Evolutionary conservation across 352 stramenopile genomes (phyloP).

Genomic region (Phytophthora tubulina): DNA sequence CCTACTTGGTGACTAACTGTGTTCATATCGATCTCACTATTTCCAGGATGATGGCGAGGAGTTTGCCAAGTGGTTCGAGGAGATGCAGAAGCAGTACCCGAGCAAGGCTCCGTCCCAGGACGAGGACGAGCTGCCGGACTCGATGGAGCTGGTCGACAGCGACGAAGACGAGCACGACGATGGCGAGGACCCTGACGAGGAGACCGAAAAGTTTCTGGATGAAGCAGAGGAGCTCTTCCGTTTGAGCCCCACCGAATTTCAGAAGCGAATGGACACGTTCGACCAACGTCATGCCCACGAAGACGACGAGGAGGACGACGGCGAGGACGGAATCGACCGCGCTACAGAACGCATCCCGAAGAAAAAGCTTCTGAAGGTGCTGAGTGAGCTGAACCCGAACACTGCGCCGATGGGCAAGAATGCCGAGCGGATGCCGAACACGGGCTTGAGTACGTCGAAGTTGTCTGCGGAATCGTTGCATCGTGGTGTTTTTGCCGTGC

Average conservation of each 20-base stretch:
- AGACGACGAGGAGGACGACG: slow-evolving; percentile 39
- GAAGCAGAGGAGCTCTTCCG: slow-evolving; percentile 78
- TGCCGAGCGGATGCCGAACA: slow-evolving; percentile 53
- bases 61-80: slow-evolving; percentile 55
- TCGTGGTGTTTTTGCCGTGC: slow-evolving; percentile 1
- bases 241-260: slow-evolving; percentile 68
- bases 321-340: slow-evolving; percentile 64
- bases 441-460: slow-evolving; percentile 54
- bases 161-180: slow-evolving; percentile 52
- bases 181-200: slow-evolving; percentile 55
- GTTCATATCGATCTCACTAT: not conserved
- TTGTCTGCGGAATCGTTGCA: not conserved
- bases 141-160: slow-evolving; percentile 43
- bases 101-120: slow-evolving; percentile 30
- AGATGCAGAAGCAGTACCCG: slow-evolving; percentile 54
- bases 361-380: slow-evolving; percentile 73
- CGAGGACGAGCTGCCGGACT: slow-evolving; percentile 35
- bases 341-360: slow-evolving; percentile 76
- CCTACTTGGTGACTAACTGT: not conserved
- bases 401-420: slow-evolving; percentile 51
- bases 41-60: slow-evolving; percentile 52
- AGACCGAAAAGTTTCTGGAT: slow-evolving; percentile 74
- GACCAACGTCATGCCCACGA: slow-evolving; percentile 54
- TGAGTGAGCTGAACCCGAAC: slow-evolving; percentile 67
- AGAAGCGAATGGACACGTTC: slow-evolving; percentile 62